These are phyloP conservation scores for Backusella psychrophila DNA, from an alignment of 192 early-diverging fungal genomes.

Conservation along the genomic window DNA sequence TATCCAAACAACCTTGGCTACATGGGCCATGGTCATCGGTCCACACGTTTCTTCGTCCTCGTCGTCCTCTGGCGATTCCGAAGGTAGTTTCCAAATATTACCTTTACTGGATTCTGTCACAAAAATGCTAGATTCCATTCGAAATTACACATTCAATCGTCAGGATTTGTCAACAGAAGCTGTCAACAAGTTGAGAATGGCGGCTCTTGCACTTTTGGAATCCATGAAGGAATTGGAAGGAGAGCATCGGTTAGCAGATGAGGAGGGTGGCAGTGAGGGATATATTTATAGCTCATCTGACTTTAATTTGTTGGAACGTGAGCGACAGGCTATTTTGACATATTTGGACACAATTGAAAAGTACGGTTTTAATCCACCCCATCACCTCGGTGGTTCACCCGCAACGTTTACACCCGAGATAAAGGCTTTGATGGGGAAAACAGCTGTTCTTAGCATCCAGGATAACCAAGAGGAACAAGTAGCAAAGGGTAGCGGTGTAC, in stretches of 20 bases:
- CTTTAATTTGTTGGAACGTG: constrained; percentile 40
- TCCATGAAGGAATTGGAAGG: constrained; percentile 50
- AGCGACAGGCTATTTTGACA: constrained; percentile 42
- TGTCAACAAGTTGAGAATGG: constrained; percentile 38
- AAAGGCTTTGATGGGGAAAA: constrained; percentile 33
- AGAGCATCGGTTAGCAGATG: constrained; percentile 35
- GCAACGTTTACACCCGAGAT: constrained; percentile 31
- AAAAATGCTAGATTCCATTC: constrained; percentile 48
- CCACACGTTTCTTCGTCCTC: constrained; percentile 21
- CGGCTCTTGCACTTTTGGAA: constrained; percentile 44
- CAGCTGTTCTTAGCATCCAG: constrained; percentile 7
- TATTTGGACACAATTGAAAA: constrained; percentile 49
- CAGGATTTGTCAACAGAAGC: constrained; percentile 40
- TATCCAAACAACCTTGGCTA: constrained; percentile 47
- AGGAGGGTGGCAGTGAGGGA: constrained; percentile 38
- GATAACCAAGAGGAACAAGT: constrained; percentile 2
- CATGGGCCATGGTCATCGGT: constrained; percentile 52
- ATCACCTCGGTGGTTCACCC: constrained; percentile 26
- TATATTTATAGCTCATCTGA: constrained; percentile 48
- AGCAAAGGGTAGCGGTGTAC: constrained; percentile 7
- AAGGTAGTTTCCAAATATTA: constrained; percentile 39
- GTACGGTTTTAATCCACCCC: constrained; percentile 45
- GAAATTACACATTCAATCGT: constrained; percentile 51
- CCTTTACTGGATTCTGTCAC: constrained; percentile 48
- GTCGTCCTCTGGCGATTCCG: constrained; percentile 2